Evolutionary conservation across 78 protist species (phyloP), one percentile per base, ranked within the genome.

Genomic region (Tieghemostelium lacteum): DNA sequence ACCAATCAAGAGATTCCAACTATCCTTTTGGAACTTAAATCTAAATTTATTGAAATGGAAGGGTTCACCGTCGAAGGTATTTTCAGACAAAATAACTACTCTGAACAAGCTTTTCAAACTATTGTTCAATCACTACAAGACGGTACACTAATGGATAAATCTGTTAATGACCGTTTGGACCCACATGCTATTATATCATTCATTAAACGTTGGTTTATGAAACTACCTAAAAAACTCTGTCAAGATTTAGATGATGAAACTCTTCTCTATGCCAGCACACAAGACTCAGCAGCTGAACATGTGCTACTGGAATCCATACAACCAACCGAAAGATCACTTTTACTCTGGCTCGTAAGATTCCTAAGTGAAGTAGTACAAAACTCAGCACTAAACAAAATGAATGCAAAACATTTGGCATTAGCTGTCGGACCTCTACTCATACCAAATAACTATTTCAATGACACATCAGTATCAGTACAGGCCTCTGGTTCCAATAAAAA

Each of bases 1-100:
- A 69, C 78, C 12, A 52, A 72, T 10, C 52, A 63, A 16, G 37
- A 73, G 3, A 73, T 83, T 17, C 91, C 91, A 24, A 10, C 57
- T 16, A 31, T 83, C 16, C 28, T 83, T 20, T 61, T 83, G 7
- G 77, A 83, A 2, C 24, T 69, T 20, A 83, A 83, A 70, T 34
- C 61, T 28, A 66, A 60, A 28, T 69, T 83, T 16, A 83, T 67
- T n/a, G 29, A 52, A 60, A 10, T 83, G 3, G 78, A 83, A 69
- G 91, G 91, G 3, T 83, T 83, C 49, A 36, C 63, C 16, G 34
- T n/a, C n/a, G 91, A 83, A 33, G 91, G 91, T n/a, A 17, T 83
- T 0, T 83, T 83, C 24, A 52, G 75, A 55, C 29, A 33, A 33
- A 71, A 71, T 22, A 50, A 26, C 7, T 50, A 71, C 3, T 14